A percentile compares a stretch with the other conserved stretches of the same genome.
Evolutionary conservation across 192 early-diverging fungal genomes (phyloP).

Genomic region (Backusella psychrophila): DNA sequence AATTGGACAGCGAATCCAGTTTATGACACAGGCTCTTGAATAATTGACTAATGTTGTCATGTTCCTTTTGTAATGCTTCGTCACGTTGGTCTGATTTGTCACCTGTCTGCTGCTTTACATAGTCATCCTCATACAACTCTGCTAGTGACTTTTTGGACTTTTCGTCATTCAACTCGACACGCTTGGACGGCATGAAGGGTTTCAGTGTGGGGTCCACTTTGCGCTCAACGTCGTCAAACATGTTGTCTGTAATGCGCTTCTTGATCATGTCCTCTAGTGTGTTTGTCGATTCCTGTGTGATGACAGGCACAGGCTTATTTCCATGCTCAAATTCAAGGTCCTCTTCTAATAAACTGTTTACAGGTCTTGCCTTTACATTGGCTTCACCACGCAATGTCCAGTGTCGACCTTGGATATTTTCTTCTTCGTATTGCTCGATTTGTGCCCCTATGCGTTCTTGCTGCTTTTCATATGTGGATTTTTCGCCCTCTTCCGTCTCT

Average conservation of each 20-base stretch:
- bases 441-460: conserved; percentile 66
- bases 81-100: conserved; percentile 70
- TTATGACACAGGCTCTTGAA: conserved; percentile 78
- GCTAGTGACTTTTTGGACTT: conserved; percentile 86
- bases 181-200: conserved; percentile 69
- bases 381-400: conserved; percentile 94
- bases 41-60: conserved; percentile 76
- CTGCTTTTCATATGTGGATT: conserved; percentile 81
- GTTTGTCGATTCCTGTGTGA: conserved; percentile 86
- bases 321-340: conserved; percentile 90
- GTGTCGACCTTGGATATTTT: conserved; percentile 78
- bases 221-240: conserved; percentile 94
- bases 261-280: conserved; percentile 94
- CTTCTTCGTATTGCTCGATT: conserved; percentile 83
- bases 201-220: conserved; percentile 74
- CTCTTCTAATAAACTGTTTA: conserved; percentile 93
- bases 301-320: conserved; percentile 90
- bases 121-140: conserved; percentile 91
- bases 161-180: conserved; percentile 82
- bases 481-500: conserved; percentile 46
- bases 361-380: conserved; percentile 71
- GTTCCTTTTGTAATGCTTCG: conserved; percentile 71
- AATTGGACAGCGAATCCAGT: conserved; percentile 92
- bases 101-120: conserved; percentile 59
- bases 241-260: conserved; percentile 81